Evolutionary conservation across 768 basidiomycete genomes (phyloP), one percentile per base, ranked within the genome.

Genomic region (Macrolepiota dolichaula): DNA sequence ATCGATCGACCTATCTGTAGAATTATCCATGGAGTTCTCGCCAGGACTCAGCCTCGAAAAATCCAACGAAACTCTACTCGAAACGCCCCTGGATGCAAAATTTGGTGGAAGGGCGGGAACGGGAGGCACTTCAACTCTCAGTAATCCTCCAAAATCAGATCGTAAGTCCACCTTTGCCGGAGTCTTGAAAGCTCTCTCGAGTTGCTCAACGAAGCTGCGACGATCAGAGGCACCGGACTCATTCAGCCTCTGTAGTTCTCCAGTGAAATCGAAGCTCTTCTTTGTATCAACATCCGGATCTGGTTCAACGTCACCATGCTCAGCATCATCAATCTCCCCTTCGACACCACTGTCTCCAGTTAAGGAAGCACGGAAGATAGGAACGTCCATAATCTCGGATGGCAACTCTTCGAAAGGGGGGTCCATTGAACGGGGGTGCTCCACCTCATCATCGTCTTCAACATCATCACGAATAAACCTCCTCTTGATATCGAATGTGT

Each of bases 181-280:
- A 0, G 89, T 90, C 63, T 83, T 79, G 77, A 93, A 93, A 0
- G 91, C 90, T 55, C 79, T 86, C 74, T 92, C 91, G 24, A 92
- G 74, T 72, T 94, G 86, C 70, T 92, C 89, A 3, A 93, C 87
- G 67, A 94, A 94, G 71, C 91, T 92, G 12, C 72, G 77, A 10
- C 89, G 75, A 67, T 91, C 85, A 1, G 85, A 86, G 1, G 67
- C 89, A 36, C 88, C 87, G 5, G 85, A 86, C 65, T 89, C 86
- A 56, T 88, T 86, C 52, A 93, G 77, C 66, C 76, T 85, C 71
- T 81, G 74, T 55, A 93, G 72, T 70, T 92, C 92, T 40, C 87
- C 89, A 0, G 92, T 94, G 68, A 93, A 94, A 67, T 94, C 91
- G 62, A 93, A 94, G 1, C 86, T 89, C 66, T 82, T 88, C 74